Base-by-base conservation (phyloP, 1,139 yeast species). In the Hyphopichia fennica region DNA sequence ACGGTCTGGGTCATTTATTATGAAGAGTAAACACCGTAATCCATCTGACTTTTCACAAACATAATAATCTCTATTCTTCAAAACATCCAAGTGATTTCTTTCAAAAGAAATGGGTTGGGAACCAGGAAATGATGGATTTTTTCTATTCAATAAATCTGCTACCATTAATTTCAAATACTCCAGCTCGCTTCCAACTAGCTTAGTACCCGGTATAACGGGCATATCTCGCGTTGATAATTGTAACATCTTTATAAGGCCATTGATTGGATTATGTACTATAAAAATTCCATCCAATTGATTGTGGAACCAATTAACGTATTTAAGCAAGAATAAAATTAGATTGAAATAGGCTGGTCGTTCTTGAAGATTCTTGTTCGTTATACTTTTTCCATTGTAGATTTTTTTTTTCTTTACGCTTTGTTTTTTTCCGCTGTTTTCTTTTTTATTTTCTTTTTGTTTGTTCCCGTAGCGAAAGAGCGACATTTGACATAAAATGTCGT, bases 11-110 rank as follows among this genome's bases (percentile, higher is more conserved):
- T 87, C 91, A 56, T 88, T 69, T 35, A 85, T 63, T 4, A 85
- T 77, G 45, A 85, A 71, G 60, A 86, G 65, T 38, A 93, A 67
- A 46, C 95, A 88, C 43, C 99, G 72, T 41, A 93, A 69, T 0
- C 99, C 99, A 63, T 95, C 99, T 0, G 95, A 82, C 61, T 95
- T 95, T 58, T 95, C 99, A 67, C 99, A 93, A 0, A 93, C 99
- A 54, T 82, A 85, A 59, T 90, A 93, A 54, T 72, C 79, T 45
- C 64, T 62, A 27, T 85, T 68, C 59, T 77, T 60, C 39, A 93
- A 67, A 30, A 82, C 80, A 41, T 81, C 81, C 33, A 93, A 71
- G 64, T 91, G 97, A 34, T 73, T 71, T 45, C 89, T 72, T 38
- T 88, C 84, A 60, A 95, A 91, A 30, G 96, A 88, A 1, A 93